phyloP scores from a whole-genome alignment of 2,329 filamentous ascomycete genomes.

The Cladobotryum protrusum region DNA sequence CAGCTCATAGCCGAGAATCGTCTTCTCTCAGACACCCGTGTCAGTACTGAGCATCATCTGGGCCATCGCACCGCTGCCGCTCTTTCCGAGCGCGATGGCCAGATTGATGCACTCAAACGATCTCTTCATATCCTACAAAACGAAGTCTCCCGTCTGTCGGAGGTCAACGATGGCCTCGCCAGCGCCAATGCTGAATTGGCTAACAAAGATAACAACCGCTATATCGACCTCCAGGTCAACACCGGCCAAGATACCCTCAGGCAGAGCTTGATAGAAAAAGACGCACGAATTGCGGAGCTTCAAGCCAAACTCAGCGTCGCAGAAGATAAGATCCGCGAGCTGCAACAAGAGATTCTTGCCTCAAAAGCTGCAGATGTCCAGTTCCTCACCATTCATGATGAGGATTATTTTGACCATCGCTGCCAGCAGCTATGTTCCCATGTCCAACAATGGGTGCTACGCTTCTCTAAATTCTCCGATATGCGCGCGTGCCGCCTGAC shows the following conservation, averaged over 20 bases:
- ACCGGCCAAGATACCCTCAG: slow-evolving; percentile 58
- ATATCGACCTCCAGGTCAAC: slow-evolving; percentile 60
- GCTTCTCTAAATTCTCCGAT: slow-evolving; percentile 97
- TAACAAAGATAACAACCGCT: slow-evolving; percentile 67
- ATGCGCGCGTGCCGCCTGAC: slow-evolving; percentile 80
- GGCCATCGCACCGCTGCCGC: slow-evolving; percentile 61
- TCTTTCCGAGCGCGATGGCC: slow-evolving; percentile 74
- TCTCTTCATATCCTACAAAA: slow-evolving; percentile 74
- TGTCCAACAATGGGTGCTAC: slow-evolving; percentile 94
- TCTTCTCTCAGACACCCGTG: slow-evolving; percentile 65
- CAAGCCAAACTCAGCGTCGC: slow-evolving; percentile 72
- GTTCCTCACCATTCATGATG: slow-evolving; percentile 75
- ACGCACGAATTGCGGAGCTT: slow-evolving; percentile 73
- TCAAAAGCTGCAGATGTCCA: slow-evolving; percentile 57
- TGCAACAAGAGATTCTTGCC: slow-evolving; percentile 49
- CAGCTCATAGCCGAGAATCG: slow-evolving; percentile 82
- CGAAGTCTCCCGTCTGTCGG: slow-evolving; percentile 72
- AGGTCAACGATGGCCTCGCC: slow-evolving; percentile 74
- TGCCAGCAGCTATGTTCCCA: slow-evolving; percentile 94
- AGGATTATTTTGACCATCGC: slow-evolving; percentile 90
- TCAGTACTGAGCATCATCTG: slow-evolving; percentile 60
- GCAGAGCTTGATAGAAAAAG: slow-evolving; percentile 69
- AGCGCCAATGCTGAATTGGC: slow-evolving; percentile 73
- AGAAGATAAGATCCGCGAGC: slow-evolving; percentile 51
- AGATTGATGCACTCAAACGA: slow-evolving; percentile 76